Base-by-base conservation (phyloP, 441 rosid genomes). In the Aleurites moluccanus region DNA sequence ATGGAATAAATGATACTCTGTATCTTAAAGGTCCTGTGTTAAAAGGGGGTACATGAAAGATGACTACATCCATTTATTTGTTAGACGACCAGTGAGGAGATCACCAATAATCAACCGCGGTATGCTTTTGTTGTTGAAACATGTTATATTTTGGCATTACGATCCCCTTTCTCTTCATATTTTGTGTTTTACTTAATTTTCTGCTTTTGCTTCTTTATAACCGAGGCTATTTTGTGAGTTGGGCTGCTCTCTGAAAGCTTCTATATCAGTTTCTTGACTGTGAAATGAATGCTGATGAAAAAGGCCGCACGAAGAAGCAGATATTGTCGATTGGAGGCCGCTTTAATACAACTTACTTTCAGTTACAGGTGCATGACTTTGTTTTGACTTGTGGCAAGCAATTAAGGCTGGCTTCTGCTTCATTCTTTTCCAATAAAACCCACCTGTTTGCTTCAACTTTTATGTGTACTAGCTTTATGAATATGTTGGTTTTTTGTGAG, bases 61-160 rank as follows among this genome's bases (percentile, higher is more conserved):
- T 85, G 97, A 93, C 67, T 96, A 88, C 70, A 73, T 92, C 72
- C 91, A 84, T 80, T 85, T 92, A 61, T 96, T 96, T 80, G 99
- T 93, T 45, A 87, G 89, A 83, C 86, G 88, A 74, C 93, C 97
- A 50, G 93, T 96, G 79, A 88, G 90, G 80, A 85, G 99, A 83
- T 91, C 99, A 23, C 98, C 99, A 0, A 96, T 96, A 21, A 92
- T 93, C 65, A 96, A 96, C 77, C 92, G 98, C 67, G 99, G 99
- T 91, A 82, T 77, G 78, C 28, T 64, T 84, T 81, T 30, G 13
- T 44, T 49, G 4, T 61, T 38, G 40, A 27, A 33, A n/a, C 8
- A 1, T n/a, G 2, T 6, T 1, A 6, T 56, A 38, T 42, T 66
- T 13, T 70, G 47, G 21, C 4, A 23, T 49, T 67, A 44, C 42